A percentile compares a stretch with the other conserved stretches of the same genome.
Evolutionary conservation across 228 moss, liverwort and hornwort genomes (phyloP).

Genomic region (Sphagnum magellanicum): DNA sequence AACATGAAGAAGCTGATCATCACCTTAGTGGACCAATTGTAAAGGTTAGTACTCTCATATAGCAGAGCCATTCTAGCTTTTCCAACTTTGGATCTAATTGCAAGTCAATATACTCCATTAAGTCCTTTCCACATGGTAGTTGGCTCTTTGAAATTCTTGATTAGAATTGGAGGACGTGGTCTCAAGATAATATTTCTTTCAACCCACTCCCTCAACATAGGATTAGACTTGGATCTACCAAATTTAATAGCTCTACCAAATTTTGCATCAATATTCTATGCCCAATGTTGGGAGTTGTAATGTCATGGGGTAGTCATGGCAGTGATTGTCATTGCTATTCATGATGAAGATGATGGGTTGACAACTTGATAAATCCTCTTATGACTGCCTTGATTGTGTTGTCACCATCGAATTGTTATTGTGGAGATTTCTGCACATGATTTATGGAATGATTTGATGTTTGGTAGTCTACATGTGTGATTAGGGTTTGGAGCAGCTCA

Average conservation of each 20-base stretch:
- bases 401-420: too few species aligned
- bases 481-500: too few species aligned
- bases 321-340: too few species aligned
- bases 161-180: constrained; percentile 26
- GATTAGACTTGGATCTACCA: constrained; percentile 59
- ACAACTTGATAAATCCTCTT: too few species aligned
- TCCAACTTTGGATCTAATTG: constrained; percentile 47
- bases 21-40: constrained; percentile 33
- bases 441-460: too few species aligned
- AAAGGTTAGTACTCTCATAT: constrained; percentile 58
- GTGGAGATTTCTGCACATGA: too few species aligned
- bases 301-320: too few species aligned
- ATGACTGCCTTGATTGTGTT: too few species aligned
- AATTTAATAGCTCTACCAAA: constrained; percentile 37
- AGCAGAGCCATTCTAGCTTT: constrained; percentile 60
- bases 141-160: constrained; percentile 65
- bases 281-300: too few species aligned
- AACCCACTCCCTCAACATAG: constrained; percentile 64
- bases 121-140: constrained; percentile 69
- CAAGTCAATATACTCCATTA: constrained; percentile 57
- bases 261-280: too few species aligned
- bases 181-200: constrained; percentile 48
- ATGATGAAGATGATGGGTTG: too few species aligned
- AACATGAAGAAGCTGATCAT: constrained; percentile 39
- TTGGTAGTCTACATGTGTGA: too few species aligned